phyloP scores from a whole-genome alignment of 371 early-diverging fungal species.

The Mucor indicus region DNA sequence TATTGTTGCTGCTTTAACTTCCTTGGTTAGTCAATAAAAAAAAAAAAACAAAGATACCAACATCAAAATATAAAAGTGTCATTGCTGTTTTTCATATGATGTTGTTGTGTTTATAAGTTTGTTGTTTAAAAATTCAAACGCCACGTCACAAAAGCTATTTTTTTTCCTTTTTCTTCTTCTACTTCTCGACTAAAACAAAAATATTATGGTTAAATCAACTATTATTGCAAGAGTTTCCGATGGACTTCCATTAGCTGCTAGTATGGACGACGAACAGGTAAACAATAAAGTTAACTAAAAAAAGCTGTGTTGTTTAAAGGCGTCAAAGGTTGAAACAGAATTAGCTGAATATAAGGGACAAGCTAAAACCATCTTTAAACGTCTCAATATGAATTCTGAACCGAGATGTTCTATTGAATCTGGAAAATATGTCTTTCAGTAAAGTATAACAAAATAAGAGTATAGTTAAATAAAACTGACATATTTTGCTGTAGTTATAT shows the following conservation, averaged over 20 bases:
- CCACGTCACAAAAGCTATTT: not conserved
- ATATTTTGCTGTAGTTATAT: conserved; percentile 66
- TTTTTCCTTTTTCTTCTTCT: conserved; percentile 1
- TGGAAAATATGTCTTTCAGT: conserved; percentile 86
- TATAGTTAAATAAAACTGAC: not conserved
- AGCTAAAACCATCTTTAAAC: conserved; percentile 88
- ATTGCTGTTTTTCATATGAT: not conserved
- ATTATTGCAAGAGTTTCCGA: conserved; percentile 93
- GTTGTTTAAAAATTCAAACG: not conserved
- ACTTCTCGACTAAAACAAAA: not conserved
- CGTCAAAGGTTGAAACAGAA: conserved; percentile 62
- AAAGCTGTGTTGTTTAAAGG: not conserved
- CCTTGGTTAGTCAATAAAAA: conserved; percentile 26
- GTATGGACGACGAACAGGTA: conserved; percentile 97
- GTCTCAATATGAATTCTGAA: conserved; percentile 83
- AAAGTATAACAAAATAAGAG: too few relatives aligned
- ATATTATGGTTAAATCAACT: conserved; percentile 88
- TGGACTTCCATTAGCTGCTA: conserved; percentile 94
- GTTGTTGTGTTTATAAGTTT: too few relatives aligned
- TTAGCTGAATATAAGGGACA: conserved; percentile 91
- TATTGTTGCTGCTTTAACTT: conserved; percentile 36
- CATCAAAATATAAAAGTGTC: not conserved
- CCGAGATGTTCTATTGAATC: conserved; percentile 94
- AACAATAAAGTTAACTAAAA: not conserved
- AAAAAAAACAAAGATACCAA: not conserved